Evolutionary conservation across 73 alveolate genomes (phyloP).

Genomic region (Paramecium sexaurelia): DNA sequence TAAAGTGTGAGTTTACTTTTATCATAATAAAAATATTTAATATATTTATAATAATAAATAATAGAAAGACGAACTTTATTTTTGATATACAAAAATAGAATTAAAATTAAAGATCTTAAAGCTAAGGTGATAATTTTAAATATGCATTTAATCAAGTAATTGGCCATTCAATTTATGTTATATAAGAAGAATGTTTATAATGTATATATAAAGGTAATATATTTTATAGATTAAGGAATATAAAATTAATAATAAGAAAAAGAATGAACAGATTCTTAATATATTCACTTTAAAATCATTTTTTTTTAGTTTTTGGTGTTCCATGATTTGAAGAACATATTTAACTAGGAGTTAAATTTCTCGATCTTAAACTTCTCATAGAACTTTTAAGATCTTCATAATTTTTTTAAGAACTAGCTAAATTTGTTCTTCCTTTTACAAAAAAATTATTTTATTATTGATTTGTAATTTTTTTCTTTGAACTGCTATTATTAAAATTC

Average conservation of each 20-base stretch:
- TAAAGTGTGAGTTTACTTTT: no score
- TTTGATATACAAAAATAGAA: neutral
- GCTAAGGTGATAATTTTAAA: no score
- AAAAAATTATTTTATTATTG: slow-evolving; percentile 35
- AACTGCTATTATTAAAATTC: neutral
- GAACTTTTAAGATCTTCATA: slow-evolving; percentile 47
- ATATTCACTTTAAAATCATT: slow-evolving; percentile 32
- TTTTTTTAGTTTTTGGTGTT: slow-evolving; percentile 25
- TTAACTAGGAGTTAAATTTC: slow-evolving; percentile 17
- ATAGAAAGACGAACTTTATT: neutral
- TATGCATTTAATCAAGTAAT: no score
- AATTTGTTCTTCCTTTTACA: slow-evolving; percentile 40
- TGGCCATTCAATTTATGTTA: no score
- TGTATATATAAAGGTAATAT: no score
- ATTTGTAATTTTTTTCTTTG: neutral
- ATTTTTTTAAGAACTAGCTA: neutral
- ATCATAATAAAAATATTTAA: neutral
- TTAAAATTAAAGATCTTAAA: neutral
- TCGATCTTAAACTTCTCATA: slow-evolving; percentile 53
- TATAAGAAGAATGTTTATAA: no score
- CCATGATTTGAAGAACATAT: slow-evolving; percentile 19
- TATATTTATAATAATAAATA: neutral
- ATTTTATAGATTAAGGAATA: no score
- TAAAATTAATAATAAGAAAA: neutral
- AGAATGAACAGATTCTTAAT: neutral